Conservation (phyloP, 768 basidiomycete genomes). For the Phanerochaete carnosa region DNA sequence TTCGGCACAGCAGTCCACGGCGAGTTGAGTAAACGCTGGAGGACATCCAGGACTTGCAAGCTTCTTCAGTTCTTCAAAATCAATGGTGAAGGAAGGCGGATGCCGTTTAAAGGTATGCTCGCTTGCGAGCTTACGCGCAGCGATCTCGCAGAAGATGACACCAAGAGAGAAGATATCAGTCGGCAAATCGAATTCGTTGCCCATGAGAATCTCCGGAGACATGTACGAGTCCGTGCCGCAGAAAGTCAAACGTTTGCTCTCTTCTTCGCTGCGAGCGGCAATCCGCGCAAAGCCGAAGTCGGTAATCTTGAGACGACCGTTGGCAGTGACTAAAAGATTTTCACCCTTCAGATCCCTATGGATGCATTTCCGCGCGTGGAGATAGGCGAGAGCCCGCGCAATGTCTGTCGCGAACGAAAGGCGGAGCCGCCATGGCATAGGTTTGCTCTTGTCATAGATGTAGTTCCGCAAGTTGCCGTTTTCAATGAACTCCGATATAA, state of each 20-base stretch:
- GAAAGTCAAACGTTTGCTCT: conserved; percentile 80
- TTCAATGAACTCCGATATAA: conserved; percentile 93
- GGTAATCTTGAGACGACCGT: conserved; percentile 95
- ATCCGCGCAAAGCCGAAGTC: conserved; percentile 98
- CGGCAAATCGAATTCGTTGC: conserved; percentile 88
- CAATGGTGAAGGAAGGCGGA: conserved; percentile 78
- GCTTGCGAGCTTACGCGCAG: conserved; percentile 81
- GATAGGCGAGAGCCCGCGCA: conserved; percentile 91
- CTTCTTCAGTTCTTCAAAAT: conserved; percentile 64
- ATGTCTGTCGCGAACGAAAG: conserved; percentile 95
- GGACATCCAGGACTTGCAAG: conserved; percentile 77
- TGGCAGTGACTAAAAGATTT: conserved; percentile 92
- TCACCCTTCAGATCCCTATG: conserved; percentile 95
- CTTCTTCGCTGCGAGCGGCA: conserved; percentile 88
- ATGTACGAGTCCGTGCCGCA: conserved; percentile 94
- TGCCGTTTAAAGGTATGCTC: conserved; percentile 73
- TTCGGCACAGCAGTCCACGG: conserved; percentile 69
- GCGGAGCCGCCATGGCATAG: conserved; percentile 91
- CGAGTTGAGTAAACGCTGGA: conserved; percentile 68
- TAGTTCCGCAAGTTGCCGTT: conserved; percentile 88
- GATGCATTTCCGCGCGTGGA: conserved; percentile 89
- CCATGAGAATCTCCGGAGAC: conserved; percentile 93
- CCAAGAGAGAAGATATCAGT: conserved; percentile 96
- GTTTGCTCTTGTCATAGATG: conserved; percentile 79
- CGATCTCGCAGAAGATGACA: conserved; percentile 90